Evolutionary conservation across 2,329 filamentous ascomycete species (phyloP).

Genomic region (Fusarium sp.): DNA sequence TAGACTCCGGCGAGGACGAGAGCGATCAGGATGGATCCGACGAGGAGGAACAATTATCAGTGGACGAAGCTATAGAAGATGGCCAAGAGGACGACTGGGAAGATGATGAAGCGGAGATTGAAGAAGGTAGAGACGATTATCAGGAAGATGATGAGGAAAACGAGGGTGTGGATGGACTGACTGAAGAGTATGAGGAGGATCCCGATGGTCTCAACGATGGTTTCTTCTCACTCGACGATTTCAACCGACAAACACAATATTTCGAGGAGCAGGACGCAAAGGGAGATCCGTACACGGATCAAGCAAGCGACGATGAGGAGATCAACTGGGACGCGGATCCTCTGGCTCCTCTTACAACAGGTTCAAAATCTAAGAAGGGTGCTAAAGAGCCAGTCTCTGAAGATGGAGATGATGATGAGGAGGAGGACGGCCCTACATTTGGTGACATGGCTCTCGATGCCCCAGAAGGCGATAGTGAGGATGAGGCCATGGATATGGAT

Average conservation of each 20-base stretch:
- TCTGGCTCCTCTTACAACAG: slow-evolving; percentile 53
- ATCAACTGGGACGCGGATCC: slow-evolving; percentile 90
- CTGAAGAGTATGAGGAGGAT: slow-evolving; percentile 64
- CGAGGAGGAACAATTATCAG: slow-evolving; percentile 38
- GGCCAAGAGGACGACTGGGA: slow-evolving; percentile 47
- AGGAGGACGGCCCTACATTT: slow-evolving; percentile 85
- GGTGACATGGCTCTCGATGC: slow-evolving; percentile 79
- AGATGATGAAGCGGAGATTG: slow-evolving; percentile 49
- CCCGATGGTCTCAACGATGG: slow-evolving; percentile 91
- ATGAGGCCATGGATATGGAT: slow-evolving; percentile 66
- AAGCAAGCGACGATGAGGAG: slow-evolving; percentile 83
- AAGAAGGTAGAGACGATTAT: slow-evolving; percentile 46
- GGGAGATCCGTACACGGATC: slow-evolving; percentile 78
- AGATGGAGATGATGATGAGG: slow-evolving; percentile 66
- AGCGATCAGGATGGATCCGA: slow-evolving; percentile 45
- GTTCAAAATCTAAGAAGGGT: slow-evolving; percentile 42
- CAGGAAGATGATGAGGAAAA: slow-evolving; percentile 51
- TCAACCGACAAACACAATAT: slow-evolving; percentile 92
- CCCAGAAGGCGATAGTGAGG: slow-evolving; percentile 73
- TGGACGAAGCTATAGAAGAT: slow-evolving; percentile 36
- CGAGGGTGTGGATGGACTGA: slow-evolving; percentile 54
- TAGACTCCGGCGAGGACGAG: slow-evolving; percentile 44
- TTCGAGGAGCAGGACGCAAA: slow-evolving; percentile 86
- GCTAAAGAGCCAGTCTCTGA: slow-evolving; percentile 42
- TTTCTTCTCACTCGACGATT: slow-evolving; percentile 97